Evolutionary conservation across 164 flowering plant genomes (phyloP).

Genomic region (Vitis labrusca): DNA sequence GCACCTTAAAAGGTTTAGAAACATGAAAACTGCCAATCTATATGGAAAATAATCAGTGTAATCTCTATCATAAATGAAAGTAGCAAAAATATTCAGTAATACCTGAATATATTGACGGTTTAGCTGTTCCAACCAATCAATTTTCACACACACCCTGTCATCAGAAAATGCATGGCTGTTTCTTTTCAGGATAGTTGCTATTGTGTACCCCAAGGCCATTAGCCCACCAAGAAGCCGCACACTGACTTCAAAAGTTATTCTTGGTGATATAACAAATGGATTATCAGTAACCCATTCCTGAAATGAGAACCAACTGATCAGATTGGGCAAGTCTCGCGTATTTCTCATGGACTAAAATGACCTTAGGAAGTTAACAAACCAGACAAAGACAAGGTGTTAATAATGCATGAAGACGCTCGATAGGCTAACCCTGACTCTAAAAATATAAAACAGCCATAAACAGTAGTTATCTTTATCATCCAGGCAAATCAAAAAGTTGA

Average conservation of each 20-base stretch:
- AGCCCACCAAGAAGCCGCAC: constrained; percentile 98
- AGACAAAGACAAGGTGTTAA: too few relatives aligned
- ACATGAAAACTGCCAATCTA: not conserved
- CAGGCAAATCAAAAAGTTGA: too few relatives aligned
- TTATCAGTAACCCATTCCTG: constrained; percentile 98
- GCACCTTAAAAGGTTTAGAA: not conserved
- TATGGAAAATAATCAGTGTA: not conserved
- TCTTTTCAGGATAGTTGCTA: constrained; percentile 93
- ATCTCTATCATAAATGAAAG: not conserved
- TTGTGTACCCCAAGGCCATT: constrained; percentile 98
- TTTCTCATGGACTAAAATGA: too few relatives aligned
- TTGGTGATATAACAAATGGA: constrained; percentile 95
- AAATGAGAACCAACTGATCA: constrained; percentile 13
- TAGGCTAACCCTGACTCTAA: too few relatives aligned
- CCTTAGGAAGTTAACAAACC: too few relatives aligned
- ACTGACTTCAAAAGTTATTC: constrained; percentile 96
- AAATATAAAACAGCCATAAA: too few relatives aligned
- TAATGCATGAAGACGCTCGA: too few relatives aligned
- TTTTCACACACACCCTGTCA: constrained; percentile 79
- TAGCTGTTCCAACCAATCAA: constrained; percentile 93
- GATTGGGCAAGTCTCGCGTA: not conserved
- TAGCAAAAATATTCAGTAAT: constrained; percentile 1
- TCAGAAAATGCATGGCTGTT: constrained; percentile 82
- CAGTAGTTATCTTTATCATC: too few relatives aligned
- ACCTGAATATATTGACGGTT: constrained; percentile 93